A percentile compares a stretch with the other conserved stretches of the same genome.
Conservation (phyloP, 495 filamentous ascomycete species). For the Penicillium turbatum region DNA sequence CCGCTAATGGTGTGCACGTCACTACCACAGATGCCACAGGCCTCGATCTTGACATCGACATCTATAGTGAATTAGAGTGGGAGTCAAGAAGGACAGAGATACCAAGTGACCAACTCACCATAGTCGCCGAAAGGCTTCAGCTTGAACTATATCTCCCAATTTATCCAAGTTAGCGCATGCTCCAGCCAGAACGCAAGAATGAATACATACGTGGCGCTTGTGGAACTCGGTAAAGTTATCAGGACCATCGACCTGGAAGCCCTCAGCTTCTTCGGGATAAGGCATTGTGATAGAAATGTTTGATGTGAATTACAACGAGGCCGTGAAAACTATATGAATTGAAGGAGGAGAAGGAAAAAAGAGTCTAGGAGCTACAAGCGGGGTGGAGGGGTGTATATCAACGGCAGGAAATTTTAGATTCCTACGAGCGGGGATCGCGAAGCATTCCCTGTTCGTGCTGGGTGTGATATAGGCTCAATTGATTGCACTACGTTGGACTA, state of each 20-base stretch:
- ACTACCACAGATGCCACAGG: conserved; percentile 75
- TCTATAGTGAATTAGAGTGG: conserved; percentile 35
- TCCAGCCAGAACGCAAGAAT: background rate
- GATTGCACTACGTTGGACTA: background rate
- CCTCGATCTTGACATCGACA: conserved; percentile 67
- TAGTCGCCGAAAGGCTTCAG: conserved; percentile 72
- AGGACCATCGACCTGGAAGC: conserved; percentile 63
- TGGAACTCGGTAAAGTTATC: conserved; percentile 59
- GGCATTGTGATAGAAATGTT: conserved; percentile 51
- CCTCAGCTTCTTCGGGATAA: conserved; percentile 73
- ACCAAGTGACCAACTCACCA: conserved; percentile 24
- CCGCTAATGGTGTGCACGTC: conserved; percentile 74
- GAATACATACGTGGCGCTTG: conserved; percentile 54
- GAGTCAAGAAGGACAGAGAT: background rate
- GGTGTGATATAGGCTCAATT: conserved; percentile 1
- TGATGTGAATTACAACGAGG: background rate
- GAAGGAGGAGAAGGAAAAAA: background rate
- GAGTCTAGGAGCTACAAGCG: background rate
- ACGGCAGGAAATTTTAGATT: background rate
- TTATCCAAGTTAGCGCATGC: background rate
- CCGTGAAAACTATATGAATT: background rate
- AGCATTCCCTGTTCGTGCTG: background rate
- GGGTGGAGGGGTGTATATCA: conserved; percentile 11
- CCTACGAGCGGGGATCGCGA: background rate
- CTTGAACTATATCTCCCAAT: conserved; percentile 52